Conservation (phyloP, 805 yeast species). For the Jamesozyma piceae region DNA sequence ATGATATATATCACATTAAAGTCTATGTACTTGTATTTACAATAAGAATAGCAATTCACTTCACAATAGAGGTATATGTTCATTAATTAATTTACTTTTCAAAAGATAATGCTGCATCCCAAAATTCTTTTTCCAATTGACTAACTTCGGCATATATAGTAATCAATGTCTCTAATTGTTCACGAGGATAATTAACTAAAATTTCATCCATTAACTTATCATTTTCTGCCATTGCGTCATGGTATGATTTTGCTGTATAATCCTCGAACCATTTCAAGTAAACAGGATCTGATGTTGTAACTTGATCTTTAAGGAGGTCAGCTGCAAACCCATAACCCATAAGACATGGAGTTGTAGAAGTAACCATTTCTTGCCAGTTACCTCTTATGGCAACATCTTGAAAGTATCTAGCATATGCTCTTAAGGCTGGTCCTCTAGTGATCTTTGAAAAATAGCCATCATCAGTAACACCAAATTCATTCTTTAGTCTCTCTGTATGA, state of each 20-base stretch:
- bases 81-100: background rate
- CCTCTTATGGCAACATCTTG: slow-evolving; percentile 42
- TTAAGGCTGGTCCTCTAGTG: slow-evolving; percentile 46
- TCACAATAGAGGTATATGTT: too few relatives aligned
- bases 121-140: slow-evolving; percentile 53
- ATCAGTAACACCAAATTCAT: slow-evolving; percentile 30
- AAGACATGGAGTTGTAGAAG: slow-evolving; percentile 67
- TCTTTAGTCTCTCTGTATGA: slow-evolving; percentile 44
- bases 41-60: too few relatives aligned
- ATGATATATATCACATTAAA: too few relatives aligned
- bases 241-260: slow-evolving; percentile 51
- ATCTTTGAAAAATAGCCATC: slow-evolving; percentile 39
- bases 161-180: slow-evolving; percentile 42
- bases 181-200: slow-evolving; percentile 33
- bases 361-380: slow-evolving; percentile 55
- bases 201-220: slow-evolving; percentile 38
- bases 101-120: slow-evolving; percentile 43
- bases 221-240: slow-evolving; percentile 45
- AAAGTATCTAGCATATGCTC: slow-evolving; percentile 53
- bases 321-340: slow-evolving; percentile 63
- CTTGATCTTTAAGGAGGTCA: slow-evolving; percentile 25
- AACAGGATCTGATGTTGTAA: slow-evolving; percentile 21
- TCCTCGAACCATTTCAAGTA: slow-evolving; percentile 50
- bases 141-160: slow-evolving; percentile 53
- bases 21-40: too few relatives aligned